Conservation (phyloP, 1,139 yeast genomes). For the Nakaseomyces nivariensis region DNA sequence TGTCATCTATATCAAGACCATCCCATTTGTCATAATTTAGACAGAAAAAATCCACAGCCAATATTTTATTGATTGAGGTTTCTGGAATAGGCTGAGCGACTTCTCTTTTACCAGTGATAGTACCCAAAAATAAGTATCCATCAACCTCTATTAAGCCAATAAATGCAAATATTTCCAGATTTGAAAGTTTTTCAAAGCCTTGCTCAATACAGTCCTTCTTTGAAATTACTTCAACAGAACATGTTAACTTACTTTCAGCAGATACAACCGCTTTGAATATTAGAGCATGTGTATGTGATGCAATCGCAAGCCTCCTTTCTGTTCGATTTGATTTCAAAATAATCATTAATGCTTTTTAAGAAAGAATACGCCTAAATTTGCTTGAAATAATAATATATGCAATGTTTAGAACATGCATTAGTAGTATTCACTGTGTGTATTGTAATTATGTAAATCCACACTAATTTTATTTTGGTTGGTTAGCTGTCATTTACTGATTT, state of each 20-base stretch:
- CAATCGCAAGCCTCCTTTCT: conserved; percentile 26
- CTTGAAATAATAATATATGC: not conserved
- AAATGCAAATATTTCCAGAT: conserved; percentile 63
- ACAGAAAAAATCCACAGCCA: conserved; percentile 77
- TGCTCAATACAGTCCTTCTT: conserved; percentile 17
- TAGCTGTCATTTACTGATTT: no score
- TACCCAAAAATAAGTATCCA: conserved; percentile 60
- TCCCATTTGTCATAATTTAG: conserved; percentile 72
- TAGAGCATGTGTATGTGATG: conserved; percentile 24
- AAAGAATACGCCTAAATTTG: not conserved
- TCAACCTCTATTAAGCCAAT: conserved; percentile 71
- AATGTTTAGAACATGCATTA: not conserved
- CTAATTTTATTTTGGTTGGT: no score
- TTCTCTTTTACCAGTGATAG: conserved; percentile 62
- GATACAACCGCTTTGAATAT: conserved; percentile 20
- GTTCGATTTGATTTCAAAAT: conserved; percentile 21
- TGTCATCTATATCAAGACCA: conserved; percentile 52
- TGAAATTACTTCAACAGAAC: conserved; percentile 27
- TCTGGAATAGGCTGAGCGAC: conserved; percentile 78
- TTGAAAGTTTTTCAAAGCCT: conserved; percentile 39
- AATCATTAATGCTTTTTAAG: conserved; percentile 13
- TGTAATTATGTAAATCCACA: no score
- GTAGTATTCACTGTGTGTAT: no score
- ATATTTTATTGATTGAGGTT: conserved; percentile 72
- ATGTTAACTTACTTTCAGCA: conserved; percentile 15